These are phyloP conservation scores for Neurospora sp. DNA, from an alignment of 495 filamentous ascomycete genomes.

Conservation along the genomic window DNA sequence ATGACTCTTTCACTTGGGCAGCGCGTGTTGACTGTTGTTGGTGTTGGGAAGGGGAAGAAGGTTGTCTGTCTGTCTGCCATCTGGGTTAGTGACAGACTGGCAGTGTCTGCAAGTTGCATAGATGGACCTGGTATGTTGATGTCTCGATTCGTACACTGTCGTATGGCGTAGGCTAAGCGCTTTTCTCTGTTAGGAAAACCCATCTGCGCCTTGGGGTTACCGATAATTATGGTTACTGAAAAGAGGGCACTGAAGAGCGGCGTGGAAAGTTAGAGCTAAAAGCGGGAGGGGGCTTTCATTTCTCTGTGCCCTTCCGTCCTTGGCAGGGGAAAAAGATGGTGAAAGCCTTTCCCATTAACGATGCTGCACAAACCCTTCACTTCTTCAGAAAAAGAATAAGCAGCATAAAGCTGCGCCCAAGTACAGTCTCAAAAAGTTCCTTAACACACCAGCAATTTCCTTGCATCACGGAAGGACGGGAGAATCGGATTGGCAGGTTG, in stretches of 20 bases:
- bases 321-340: not conserved
- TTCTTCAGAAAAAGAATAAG: not conserved
- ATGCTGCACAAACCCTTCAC: not conserved
- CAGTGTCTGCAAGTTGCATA: not conserved
- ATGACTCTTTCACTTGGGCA: not conserved
- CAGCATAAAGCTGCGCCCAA: not conserved
- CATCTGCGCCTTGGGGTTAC: not conserved
- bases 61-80: not conserved
- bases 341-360: not conserved
- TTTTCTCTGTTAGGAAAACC: not conserved
- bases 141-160: not conserved
- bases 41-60: not conserved
- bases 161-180: not conserved
- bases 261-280: not conserved
- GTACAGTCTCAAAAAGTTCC: not conserved
- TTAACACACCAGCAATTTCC: not conserved
- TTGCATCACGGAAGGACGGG: not conserved
- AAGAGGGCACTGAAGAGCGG: not conserved
- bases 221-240: not conserved
- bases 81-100: not conserved
- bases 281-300: not conserved
- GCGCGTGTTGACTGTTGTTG: not conserved
- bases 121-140: not conserved
- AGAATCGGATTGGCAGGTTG: not conserved
- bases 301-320: not conserved